phyloP scores from a whole-genome alignment of 2,329 filamentous ascomycete genomes.

The Fusarium tanahbumbuense region DNA sequence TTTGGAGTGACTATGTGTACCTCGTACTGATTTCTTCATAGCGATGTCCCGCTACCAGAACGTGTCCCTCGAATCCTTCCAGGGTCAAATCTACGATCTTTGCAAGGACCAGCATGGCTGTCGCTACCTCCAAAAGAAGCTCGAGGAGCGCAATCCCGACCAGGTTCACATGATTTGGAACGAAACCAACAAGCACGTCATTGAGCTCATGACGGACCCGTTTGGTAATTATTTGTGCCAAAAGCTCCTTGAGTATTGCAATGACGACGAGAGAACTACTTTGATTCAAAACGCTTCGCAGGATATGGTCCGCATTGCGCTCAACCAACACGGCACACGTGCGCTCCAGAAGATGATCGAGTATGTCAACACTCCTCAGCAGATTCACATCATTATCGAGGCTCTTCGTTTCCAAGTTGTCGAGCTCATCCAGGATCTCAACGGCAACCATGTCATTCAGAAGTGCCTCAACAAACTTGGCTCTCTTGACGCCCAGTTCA shows the following conservation, averaged over 20 bases:
- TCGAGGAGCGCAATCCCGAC: constrained; percentile 87
- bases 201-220: constrained; percentile 98
- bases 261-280: constrained; percentile 91
- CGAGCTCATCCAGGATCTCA: constrained; percentile 94
- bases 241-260: constrained; percentile 95
- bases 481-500: constrained; percentile 88
- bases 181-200: constrained; percentile 92
- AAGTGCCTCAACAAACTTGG: constrained; percentile 97
- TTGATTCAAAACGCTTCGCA: constrained; percentile 90
- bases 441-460: constrained; percentile 99
- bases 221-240: constrained; percentile 99
- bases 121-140: constrained; percentile 94
- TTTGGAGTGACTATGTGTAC: not conserved
- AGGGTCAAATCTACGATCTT: constrained; percentile 85
- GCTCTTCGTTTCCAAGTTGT: constrained; percentile 88
- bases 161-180: constrained; percentile 93
- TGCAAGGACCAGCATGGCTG: constrained; percentile 99
- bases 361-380: constrained; percentile 85
- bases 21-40: constrained; percentile 51
- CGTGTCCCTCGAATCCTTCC: constrained; percentile 81
- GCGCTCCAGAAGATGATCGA: constrained; percentile 99
- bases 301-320: constrained; percentile 90
- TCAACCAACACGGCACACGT: constrained; percentile 97
- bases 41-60: constrained; percentile 86
- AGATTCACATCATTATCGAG: constrained; percentile 88